A percentile compares a stretch with the other conserved stretches of the same genome.
Evolutionary conservation across 495 filamentous ascomycete genomes (phyloP).

Genomic region (Penicillium macrosclerotiorum): DNA sequence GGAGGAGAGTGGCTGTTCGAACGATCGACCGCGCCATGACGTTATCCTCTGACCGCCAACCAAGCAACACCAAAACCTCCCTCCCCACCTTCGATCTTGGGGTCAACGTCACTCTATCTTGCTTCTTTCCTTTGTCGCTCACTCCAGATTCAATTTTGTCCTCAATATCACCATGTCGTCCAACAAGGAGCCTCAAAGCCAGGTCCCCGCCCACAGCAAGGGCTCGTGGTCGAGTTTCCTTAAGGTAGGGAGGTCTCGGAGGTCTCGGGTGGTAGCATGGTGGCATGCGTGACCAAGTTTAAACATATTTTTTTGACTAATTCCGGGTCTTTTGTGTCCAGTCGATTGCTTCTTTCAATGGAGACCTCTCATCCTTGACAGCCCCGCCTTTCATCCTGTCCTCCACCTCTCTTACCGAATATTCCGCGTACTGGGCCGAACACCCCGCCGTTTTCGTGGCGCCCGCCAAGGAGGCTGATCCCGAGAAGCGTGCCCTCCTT

Average conservation of each 20-base stretch:
- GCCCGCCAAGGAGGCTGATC: slow-evolving; percentile 75
- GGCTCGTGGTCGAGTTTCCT: slow-evolving; percentile 56
- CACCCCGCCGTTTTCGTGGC: slow-evolving; percentile 87
- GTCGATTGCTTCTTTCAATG: slow-evolving; percentile 96
- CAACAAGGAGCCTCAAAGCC: slow-evolving; percentile 34
- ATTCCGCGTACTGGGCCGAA: slow-evolving; percentile 95
- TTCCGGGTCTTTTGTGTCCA: slow-evolving; percentile 27
- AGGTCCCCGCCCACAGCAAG: slow-evolving; percentile 40
- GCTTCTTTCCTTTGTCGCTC: not conserved
- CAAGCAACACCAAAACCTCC: not conserved
- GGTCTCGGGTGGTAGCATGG: too few species aligned
- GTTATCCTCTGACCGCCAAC: slow-evolving; percentile 28
- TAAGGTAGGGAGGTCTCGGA: too few species aligned
- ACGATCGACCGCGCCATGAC: slow-evolving; percentile 22
- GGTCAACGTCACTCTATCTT: not conserved
- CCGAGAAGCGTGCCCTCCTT: slow-evolving; percentile 77
- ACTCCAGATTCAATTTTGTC: not conserved
- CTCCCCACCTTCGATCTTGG: slow-evolving; percentile 5
- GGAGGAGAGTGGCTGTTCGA: slow-evolving; percentile 17
- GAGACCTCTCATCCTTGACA: slow-evolving; percentile 89
- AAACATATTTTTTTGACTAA: slow-evolving; percentile 6
- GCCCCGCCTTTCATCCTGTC: slow-evolving; percentile 96
- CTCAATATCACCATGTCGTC: slow-evolving; percentile 26
- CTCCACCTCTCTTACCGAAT: slow-evolving; percentile 87
- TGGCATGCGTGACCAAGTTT: not conserved